phyloP scores from a whole-genome alignment of 352 stramenopile genomes.

The Pythium myriotylum region DNA sequence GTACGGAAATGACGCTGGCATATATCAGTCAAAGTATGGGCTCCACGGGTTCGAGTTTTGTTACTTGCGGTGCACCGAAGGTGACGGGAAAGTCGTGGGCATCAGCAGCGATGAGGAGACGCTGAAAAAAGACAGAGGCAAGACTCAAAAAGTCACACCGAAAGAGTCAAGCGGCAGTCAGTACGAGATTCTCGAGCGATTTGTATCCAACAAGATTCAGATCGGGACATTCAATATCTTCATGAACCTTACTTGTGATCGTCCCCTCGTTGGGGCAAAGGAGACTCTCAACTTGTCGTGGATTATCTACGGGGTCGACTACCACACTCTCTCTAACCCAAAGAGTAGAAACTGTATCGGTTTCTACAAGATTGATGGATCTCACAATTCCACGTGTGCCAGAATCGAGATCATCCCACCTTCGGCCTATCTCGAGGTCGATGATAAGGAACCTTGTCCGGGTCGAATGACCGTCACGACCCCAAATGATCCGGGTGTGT shows the following conservation, averaged over 20 bases:
- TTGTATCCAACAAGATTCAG: constrained; percentile 50
- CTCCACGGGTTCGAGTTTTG: constrained; percentile 63
- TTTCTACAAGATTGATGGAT: constrained; percentile 53
- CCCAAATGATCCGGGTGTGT: constrained; percentile 51
- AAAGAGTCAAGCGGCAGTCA: constrained; percentile 14
- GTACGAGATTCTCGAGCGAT: constrained; percentile 55
- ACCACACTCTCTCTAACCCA: constrained; percentile 48
- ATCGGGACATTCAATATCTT: constrained; percentile 70
- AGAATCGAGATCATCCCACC: constrained; percentile 57
- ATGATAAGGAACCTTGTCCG: constrained; percentile 38
- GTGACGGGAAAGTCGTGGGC: constrained; percentile 33
- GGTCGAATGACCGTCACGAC: constrained; percentile 51
- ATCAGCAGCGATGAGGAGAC: constrained; percentile 25
- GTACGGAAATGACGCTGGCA: constrained; percentile 56
- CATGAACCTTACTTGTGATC: constrained; percentile 62
- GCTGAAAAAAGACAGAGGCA: constrained; percentile 10
- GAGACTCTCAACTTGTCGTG: constrained; percentile 53
- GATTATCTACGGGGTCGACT: constrained; percentile 58
- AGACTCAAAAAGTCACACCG: constrained; percentile 24
- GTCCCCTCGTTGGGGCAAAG: constrained; percentile 43
- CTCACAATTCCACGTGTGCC: constrained; percentile 25
- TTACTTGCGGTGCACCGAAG: constrained; percentile 49
- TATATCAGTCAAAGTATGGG: constrained; percentile 68
- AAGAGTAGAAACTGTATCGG: constrained; percentile 58
- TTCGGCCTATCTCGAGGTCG: constrained; percentile 48